Conservation (phyloP, 495 filamentous ascomycete genomes). For the Pyrenopolyporus hunteri region DNA sequence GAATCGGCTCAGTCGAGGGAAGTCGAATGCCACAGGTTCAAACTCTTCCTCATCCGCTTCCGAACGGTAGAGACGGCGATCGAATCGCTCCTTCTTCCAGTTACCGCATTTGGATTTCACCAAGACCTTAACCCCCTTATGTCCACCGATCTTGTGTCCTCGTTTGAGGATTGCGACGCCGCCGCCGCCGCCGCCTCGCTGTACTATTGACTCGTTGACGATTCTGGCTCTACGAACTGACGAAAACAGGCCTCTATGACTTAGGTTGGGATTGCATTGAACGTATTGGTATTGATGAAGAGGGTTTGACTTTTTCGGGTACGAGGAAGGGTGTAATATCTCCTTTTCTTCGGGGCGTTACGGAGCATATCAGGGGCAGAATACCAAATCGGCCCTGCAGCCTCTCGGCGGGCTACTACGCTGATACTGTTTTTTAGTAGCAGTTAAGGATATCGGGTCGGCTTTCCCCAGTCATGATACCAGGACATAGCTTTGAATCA, state of each 20-base stretch:
- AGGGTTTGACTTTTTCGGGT: conserved; percentile 24
- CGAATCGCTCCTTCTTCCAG: conserved; percentile 43
- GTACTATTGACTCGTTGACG: conserved; percentile 33
- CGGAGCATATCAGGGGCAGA: conserved; percentile 21
- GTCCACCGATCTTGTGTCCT: conserved; percentile 35
- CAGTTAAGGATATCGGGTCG: conserved; percentile 17
- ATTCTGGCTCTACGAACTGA: conserved; percentile 32
- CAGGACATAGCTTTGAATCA: conserved; percentile 24
- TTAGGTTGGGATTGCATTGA: conserved; percentile 18
- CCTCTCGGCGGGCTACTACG: not conserved
- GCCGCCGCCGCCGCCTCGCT: conserved; percentile 25
- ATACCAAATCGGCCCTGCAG: conserved; percentile 24
- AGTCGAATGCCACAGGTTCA: conserved; percentile 33
- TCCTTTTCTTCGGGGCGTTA: conserved; percentile 27
- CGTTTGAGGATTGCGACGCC: conserved; percentile 20
- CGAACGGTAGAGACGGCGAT: conserved; percentile 47
- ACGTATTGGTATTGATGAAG: conserved; percentile 28
- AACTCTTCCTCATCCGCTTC: conserved; percentile 42
- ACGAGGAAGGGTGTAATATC: conserved; percentile 9
- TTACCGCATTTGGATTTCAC: conserved; percentile 41
- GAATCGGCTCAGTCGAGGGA: conserved; percentile 36
- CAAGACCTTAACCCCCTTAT: conserved; percentile 24
- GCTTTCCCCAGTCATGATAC: conserved; percentile 24
- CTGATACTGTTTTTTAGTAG: conserved; percentile 9
- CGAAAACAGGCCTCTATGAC: conserved; percentile 30